Percentiles rank a stretch among this genome's conserved stretches.
Evolutionary conservation across 148 eudicot genomes (phyloP).

Genomic region (Spergularia bocconei): DNA sequence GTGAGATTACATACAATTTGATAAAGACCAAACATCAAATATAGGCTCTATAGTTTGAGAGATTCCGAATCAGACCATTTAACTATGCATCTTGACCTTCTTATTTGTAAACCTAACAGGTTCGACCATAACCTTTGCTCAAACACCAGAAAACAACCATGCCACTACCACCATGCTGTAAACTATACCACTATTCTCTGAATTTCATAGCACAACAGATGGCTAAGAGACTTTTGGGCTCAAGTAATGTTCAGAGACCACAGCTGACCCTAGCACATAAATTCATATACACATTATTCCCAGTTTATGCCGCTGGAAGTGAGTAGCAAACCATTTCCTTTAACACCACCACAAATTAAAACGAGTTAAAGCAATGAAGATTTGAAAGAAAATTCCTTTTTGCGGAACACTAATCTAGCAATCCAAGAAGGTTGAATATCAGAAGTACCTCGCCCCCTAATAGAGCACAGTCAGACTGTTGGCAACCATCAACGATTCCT

Average conservation of each 20-base stretch:
- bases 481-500: slow-evolving; percentile 95
- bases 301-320: background rate
- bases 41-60: background rate
- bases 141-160: background rate
- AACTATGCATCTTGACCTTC: too few species aligned
- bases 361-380: background rate
- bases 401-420: background rate
- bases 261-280: background rate
- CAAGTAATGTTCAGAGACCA: background rate
- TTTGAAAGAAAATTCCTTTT: background rate
- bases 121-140: too few species aligned
- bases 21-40: background rate
- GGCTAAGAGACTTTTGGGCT: background rate
- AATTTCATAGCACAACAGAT: background rate
- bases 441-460: slow-evolving; percentile 91
- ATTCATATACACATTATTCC: background rate
- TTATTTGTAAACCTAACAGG: too few species aligned
- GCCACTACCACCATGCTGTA: background rate
- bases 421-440: background rate
- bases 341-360: background rate
- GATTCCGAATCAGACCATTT: too few species aligned
- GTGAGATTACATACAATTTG: background rate
- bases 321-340: background rate
- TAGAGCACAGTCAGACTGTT: slow-evolving; percentile 82
- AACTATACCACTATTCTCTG: background rate